These are phyloP conservation scores for Pleurotus giganteus DNA, from an alignment of 768 basidiomycete genomes.

Conservation along the genomic window DNA sequence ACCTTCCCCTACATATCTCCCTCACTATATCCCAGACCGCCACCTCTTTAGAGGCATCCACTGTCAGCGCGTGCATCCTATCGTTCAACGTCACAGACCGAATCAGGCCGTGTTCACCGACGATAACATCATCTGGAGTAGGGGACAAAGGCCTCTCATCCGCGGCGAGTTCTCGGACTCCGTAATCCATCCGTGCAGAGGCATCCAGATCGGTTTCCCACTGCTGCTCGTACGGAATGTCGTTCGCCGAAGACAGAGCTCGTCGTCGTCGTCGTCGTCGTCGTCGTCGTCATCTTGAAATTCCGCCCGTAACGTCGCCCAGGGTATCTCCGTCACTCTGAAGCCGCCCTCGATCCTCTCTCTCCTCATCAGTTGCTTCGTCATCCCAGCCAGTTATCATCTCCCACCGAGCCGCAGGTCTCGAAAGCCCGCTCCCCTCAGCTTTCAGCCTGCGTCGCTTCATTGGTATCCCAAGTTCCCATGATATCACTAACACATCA, in stretches of 20 bases:
- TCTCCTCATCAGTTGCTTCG: conserved; percentile 63
- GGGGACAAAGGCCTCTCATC: conserved; percentile 62
- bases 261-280: conserved; percentile 14
- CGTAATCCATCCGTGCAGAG: conserved; percentile 50
- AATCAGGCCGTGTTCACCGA: conserved; percentile 80
- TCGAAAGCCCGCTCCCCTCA: conserved; percentile 21
- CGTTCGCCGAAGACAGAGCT: conserved; percentile 35
- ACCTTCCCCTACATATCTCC: conserved; percentile 72
- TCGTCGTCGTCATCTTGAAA: too few species aligned
- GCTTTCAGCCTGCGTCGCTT: conserved; percentile 36
- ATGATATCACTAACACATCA: conserved; percentile 84
- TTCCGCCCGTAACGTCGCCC: conserved; percentile 55
- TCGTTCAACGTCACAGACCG: conserved; percentile 84
- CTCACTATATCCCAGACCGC: conserved; percentile 92
- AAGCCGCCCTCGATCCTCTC: conserved; percentile 51
- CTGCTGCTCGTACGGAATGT: conserved; percentile 62
- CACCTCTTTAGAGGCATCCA: conserved; percentile 85
- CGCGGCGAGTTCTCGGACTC: conserved; percentile 75
- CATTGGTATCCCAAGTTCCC: conserved; percentile 78
- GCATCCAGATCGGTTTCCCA: conserved; percentile 76
- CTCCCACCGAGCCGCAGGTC: conserved; percentile 59
- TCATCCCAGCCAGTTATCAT: conserved; percentile 83
- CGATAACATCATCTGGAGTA: conserved; percentile 67
- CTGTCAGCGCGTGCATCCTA: conserved; percentile 84
- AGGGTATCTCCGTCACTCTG: conserved; percentile 75